Evolutionary conservation across 768 basidiomycete genomes (phyloP).

Genomic region (Boletus fagicola): DNA sequence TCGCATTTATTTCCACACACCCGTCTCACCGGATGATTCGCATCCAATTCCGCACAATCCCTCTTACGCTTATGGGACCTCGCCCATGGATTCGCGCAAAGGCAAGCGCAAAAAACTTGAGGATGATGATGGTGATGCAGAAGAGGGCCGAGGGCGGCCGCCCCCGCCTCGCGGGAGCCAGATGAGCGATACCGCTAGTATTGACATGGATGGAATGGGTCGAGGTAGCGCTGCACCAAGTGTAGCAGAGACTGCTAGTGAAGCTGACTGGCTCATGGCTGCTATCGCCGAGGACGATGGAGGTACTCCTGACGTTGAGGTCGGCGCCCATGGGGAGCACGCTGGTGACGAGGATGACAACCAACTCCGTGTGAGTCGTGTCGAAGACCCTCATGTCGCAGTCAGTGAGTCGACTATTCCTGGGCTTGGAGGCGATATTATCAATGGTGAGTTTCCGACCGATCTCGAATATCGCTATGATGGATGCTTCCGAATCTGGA

Average conservation of each 20-base stretch:
- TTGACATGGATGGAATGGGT: slow-evolving; percentile 55
- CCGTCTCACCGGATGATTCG: slow-evolving; percentile 77
- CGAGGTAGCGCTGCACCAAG: slow-evolving; percentile 66
- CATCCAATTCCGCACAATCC: slow-evolving; percentile 68
- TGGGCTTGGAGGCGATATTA: slow-evolving; percentile 33
- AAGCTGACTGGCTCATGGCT: slow-evolving; percentile 88
- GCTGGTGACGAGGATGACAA: slow-evolving; percentile 46
- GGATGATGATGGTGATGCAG: slow-evolving; percentile 80
- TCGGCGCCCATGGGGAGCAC: slow-evolving; percentile 49
- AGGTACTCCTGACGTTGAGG: slow-evolving; percentile 55
- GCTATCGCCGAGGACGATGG: slow-evolving; percentile 75
- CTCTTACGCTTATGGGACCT: slow-evolving; percentile 37
- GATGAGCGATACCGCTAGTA: slow-evolving; percentile 55
- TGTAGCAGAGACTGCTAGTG: slow-evolving; percentile 59
- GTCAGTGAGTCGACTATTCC: slow-evolving; percentile 34
- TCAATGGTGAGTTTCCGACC: slow-evolving; percentile 55
- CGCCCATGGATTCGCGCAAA: slow-evolving; percentile 61
- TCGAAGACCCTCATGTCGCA: slow-evolving; percentile 39
- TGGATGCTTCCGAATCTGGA: slow-evolving; percentile 45
- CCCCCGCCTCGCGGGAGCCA: slow-evolving; percentile 50
- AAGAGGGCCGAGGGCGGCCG: slow-evolving; percentile 66
- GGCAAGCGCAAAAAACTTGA: slow-evolving; percentile 89
- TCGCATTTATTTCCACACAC: slow-evolving; percentile 91
- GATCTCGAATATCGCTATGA: slow-evolving; percentile 34
- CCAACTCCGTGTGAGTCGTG: slow-evolving; percentile 42